Conservation (phyloP, 2,329 filamentous ascomycete species). For the Grosmannia huntii region DNA sequence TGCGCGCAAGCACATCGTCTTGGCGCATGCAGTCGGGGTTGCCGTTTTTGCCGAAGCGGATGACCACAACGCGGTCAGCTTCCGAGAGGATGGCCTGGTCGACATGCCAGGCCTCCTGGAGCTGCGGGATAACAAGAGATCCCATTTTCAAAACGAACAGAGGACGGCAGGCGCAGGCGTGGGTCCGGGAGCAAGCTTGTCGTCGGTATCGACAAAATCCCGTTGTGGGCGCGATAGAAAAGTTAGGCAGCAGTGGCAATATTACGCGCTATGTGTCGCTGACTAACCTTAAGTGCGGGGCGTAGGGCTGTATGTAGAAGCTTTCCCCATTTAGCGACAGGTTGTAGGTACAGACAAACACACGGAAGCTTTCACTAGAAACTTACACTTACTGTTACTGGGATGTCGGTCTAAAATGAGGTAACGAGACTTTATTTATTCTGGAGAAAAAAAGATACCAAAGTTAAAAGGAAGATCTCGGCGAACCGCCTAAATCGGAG, state of each 20-base stretch:
- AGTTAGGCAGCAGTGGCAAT: not conserved
- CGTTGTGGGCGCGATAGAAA: not conserved
- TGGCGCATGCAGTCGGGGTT: constrained; percentile 64
- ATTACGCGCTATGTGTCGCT: not conserved
- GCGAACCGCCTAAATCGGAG: not conserved
- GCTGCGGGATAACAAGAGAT: constrained; percentile 83
- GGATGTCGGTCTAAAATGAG: too few relatives aligned
- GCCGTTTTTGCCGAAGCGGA: constrained; percentile 81
- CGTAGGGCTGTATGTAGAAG: not conserved
- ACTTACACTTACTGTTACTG: too few relatives aligned
- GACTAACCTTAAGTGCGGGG: not conserved
- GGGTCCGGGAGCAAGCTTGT: not conserved
- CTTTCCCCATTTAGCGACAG: not conserved
- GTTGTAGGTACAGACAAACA: too few relatives aligned
- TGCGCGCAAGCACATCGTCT: constrained; percentile 89
- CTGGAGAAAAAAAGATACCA: too few relatives aligned
- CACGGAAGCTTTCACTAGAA: too few relatives aligned
- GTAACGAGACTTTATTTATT: too few relatives aligned
- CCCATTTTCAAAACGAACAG: constrained; percentile 35
- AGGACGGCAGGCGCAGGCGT: not conserved
- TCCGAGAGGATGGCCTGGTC: constrained; percentile 86
- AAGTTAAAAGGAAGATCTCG: too few relatives aligned
- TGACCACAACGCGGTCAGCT: constrained; percentile 85
- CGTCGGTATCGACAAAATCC: not conserved
- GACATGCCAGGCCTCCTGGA: constrained; percentile 91